Evolutionary conservation across 345 rosid genomes (phyloP).

Genomic region (Heritiera fomes): DNA sequence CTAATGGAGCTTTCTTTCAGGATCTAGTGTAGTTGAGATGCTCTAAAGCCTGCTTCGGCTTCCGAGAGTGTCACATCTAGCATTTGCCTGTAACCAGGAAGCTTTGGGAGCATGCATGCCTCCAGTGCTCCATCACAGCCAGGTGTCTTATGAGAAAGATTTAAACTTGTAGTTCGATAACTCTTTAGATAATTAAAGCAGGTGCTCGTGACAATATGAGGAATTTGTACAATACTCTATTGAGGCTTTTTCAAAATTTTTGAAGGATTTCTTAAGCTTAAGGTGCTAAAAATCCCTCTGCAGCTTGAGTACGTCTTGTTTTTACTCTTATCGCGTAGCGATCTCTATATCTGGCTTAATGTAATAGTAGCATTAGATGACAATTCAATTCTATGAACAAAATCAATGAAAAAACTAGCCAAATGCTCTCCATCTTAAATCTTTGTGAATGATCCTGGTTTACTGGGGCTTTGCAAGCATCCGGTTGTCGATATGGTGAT

Average conservation of each 20-base stretch:
- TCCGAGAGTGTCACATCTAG: neutral
- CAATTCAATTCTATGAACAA: neutral
- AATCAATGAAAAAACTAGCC: neutral
- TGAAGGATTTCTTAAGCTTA: slow-evolving; percentile 11
- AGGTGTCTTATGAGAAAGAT: neutral
- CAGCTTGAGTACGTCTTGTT: neutral
- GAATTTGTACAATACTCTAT: slow-evolving; percentile 18
- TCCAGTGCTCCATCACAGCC: slow-evolving; percentile 15
- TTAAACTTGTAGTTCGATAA: slow-evolving; percentile 18
- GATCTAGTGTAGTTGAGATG: neutral
- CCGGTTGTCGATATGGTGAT: neutral
- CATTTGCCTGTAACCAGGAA: neutral
- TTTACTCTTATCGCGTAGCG: neutral
- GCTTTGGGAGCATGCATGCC: slow-evolving; percentile 11
- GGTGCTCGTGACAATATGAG: slow-evolving; percentile 1
- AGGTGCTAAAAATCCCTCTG: neutral
- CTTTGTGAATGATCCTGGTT: neutral
- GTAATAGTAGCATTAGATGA: neutral
- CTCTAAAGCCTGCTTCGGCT: slow-evolving; percentile 3
- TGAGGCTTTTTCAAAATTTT: slow-evolving; percentile 13
- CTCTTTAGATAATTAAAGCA: neutral
- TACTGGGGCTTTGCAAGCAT: neutral
- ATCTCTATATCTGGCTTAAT: neutral
- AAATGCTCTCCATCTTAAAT: neutral
- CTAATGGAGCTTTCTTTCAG: slow-evolving; percentile 26